phyloP scores from a whole-genome alignment of 306 rosid species.

The Delonix regia region DNA sequence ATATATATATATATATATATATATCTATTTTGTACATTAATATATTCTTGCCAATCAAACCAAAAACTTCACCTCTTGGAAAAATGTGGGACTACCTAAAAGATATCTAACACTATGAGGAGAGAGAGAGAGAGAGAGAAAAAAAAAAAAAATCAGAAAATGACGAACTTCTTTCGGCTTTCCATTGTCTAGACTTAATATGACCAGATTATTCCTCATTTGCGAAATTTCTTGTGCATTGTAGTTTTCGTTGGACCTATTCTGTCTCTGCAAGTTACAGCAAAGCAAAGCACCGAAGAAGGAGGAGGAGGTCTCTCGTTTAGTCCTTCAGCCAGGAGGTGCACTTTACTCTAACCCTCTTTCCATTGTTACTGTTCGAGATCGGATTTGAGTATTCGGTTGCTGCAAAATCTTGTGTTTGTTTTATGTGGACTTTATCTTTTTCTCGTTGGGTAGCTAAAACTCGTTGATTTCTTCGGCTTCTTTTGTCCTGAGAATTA shows the following conservation, averaged over 20 bases:
- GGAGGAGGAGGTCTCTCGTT: background rate
- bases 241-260: constrained; percentile 17
- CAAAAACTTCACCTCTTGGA: too few species aligned
- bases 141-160: background rate
- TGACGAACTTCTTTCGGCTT: background rate
- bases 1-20: too few species aligned
- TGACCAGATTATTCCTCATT: background rate
- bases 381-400: constrained; percentile 9
- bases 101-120: background rate
- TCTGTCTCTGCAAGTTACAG: background rate
- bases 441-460: background rate
- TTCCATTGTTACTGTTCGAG: background rate
- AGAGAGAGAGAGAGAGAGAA: background rate
- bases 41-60: background rate
- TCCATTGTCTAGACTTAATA: background rate
- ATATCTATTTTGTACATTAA: too few species aligned
- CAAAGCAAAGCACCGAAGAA: constrained; percentile 19
- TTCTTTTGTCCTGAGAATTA: background rate
- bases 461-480: background rate
- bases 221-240: constrained; percentile 4
- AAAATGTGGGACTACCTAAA: background rate
- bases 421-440: background rate
- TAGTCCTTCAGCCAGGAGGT: background rate
- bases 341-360: background rate
- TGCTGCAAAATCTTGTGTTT: constrained; percentile 3